Percentiles rank a stretch among this genome's conserved stretches.
Evolutionary conservation across 257 asterid genomes (phyloP).

Genomic region (Hygrophila difformis): DNA sequence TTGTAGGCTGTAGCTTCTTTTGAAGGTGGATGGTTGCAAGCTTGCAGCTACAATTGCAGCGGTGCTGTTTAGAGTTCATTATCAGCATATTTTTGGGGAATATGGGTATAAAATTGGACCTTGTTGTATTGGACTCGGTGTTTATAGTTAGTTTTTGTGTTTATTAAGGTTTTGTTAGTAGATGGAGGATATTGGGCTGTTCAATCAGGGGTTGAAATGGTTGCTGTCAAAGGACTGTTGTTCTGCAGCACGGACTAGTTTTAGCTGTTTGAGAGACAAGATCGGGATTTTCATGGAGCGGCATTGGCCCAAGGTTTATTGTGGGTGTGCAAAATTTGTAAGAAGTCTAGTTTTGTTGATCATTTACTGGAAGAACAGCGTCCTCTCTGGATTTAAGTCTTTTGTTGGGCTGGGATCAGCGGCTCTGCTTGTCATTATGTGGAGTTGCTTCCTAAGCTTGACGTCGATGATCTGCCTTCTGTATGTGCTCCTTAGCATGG

Average conservation of each 20-base stretch:
- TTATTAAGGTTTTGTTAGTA: constrained; percentile 19
- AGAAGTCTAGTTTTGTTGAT: constrained; percentile 44
- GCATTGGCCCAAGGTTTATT: constrained; percentile 92
- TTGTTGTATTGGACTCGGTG: constrained; percentile 9
- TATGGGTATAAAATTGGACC: constrained; percentile 13
- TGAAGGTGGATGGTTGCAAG: too few relatives aligned
- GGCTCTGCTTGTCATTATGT: constrained; percentile 85
- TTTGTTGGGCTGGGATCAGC: constrained; percentile 80
- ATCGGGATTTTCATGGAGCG: constrained; percentile 64
- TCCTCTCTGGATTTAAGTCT: constrained; percentile 54
- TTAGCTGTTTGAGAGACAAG: constrained; percentile 62
- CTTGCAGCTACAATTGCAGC: constrained; percentile 8
- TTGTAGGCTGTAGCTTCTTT: constrained; percentile 21
- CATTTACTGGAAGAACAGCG: constrained; percentile 71
- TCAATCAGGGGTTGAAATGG: constrained; percentile 90
- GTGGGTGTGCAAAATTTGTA: constrained; percentile 63
- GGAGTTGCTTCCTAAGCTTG: constrained; percentile 96
- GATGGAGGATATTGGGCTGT: constrained; percentile 97
- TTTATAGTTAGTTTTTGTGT: constrained; percentile 19
- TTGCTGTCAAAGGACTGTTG: constrained; percentile 70
- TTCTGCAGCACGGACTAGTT: constrained; percentile 45
- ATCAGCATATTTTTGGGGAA: constrained; percentile 16
- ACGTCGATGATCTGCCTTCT: constrained; percentile 87
- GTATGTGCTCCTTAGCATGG: constrained; percentile 94
- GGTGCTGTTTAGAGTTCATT: constrained; percentile 18